Evolutionary conservation across 768 basidiomycete species (phyloP), one percentile per base, ranked within the genome.

Genomic region (Mycena haematopus): DNA sequence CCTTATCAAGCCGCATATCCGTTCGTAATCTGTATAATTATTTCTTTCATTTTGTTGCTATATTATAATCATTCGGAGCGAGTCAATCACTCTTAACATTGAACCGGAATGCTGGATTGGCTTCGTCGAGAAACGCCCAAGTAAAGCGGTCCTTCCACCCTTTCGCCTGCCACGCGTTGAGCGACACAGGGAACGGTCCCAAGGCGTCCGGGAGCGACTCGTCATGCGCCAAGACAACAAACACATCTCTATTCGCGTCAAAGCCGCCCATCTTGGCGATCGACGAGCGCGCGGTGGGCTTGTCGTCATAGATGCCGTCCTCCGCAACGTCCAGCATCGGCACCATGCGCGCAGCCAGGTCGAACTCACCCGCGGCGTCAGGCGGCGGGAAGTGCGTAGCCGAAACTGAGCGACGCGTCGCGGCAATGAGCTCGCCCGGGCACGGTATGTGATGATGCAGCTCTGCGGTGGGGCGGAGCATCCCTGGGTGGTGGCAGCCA

Each of bases 1-100:
- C 29, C 47, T 78, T 8, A 68, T 82, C 35, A 78, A 69, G 65
- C 74, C 72, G 27, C 68, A 70, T 61, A 33, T 55, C 13, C 56
- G 56, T 21, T 25, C 29, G 21, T 62, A 50, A 45, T 31, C 9
- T 4, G 29, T 31, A 31, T 31, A 31, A 31, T 31, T 9, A 31
- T 31, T 31, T 31, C 29, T 31, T 31, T 31, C 29, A 31, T 31
- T n/a, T n/a, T n/a, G n/a, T n/a, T n/a, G n/a, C n/a, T n/a, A n/a
- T 31, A 31, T 5, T 31, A 9, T 31, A 31, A 31, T 31, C 29
- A 31, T 31, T 31, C 9, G 29, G 29, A 31, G 29, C 9, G 11
- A 33, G 31, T 33, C 11, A 33, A 11, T 33, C 36, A 13, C 11
- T 36, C 36, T 15, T 36, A 11, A 36, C 36, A 11, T 36, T 36